Evolutionary conservation across 257 asterid genomes (phyloP), one percentile per base, ranked within the genome.

Genomic region (Hygrophila difformis): DNA sequence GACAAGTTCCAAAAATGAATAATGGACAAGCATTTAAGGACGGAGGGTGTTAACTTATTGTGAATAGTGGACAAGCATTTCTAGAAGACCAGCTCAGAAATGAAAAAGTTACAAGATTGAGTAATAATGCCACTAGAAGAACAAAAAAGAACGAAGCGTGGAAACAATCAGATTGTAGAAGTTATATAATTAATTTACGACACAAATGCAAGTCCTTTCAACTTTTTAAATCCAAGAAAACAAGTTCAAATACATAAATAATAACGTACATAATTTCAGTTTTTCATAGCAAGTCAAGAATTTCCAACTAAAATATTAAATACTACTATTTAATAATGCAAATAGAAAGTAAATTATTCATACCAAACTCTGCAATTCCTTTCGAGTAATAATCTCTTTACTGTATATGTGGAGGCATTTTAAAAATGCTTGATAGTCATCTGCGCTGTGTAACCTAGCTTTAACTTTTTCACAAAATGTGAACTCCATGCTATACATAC

Each of bases 341-440:
- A n/a, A 26, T 16, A 26, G 37, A 55, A 39, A 59, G 45, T 58
- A 36, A 12, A 22, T 60, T 36, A 31, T 22, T 53, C 77, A 12
- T 81, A 91, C 99, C 99, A 91, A 65, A 64, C 87, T 62, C 72
- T 66, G 84, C 49, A 91, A 65, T 56, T 91, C 99, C 48, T 77
- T 72, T 63, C 87, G 86, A 18, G 93, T 80, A 51, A 91, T 91
- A 66, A 80, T 82, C 71, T 91, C 99, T 61, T 84, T 76, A 69
- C 95, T 86, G 71, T 80, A 91, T 56, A 91, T 81, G 69, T 83
- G 81, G 65, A 91, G 99, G 68, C 99, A 91, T 56, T 91, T 83
- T 74, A 91, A 76, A 65, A 91, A 91, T 36, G 86, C 95, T 74
- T 91, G 97, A 75, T 91, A 91, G 67, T 81, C 96, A 36, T 82